Percentiles rank a stretch among this genome's conserved stretches.
Evolutionary conservation across 345 rosid species (phyloP).

Genomic region (Citropsis articulata): DNA sequence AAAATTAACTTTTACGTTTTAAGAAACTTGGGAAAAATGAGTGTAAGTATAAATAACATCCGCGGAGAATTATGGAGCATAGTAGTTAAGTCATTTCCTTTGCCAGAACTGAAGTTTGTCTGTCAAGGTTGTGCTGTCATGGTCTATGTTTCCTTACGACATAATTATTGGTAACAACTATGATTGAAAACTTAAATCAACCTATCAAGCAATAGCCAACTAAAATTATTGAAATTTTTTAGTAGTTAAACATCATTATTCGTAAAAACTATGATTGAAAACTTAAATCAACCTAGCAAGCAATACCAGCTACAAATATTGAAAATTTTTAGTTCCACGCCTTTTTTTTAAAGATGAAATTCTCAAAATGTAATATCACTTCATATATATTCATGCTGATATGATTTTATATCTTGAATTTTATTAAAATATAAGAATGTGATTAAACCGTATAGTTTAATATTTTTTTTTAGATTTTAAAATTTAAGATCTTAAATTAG

Average conservation of each 20-base stretch:
- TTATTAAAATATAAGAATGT: too few species aligned
- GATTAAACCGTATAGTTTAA: too few species aligned
- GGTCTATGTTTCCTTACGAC: not conserved
- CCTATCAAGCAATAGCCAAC: not conserved
- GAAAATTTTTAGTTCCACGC: too few species aligned
- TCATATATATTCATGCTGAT: too few species aligned
- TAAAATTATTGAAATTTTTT: too few species aligned
- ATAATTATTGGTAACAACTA: not conserved
- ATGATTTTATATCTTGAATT: too few species aligned
- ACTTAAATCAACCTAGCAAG: not conserved
- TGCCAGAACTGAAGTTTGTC: not conserved
- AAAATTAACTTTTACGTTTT: too few species aligned
- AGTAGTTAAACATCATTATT: not conserved
- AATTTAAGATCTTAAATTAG: too few species aligned
- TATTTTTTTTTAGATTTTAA: too few species aligned
- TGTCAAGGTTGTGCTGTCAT: not conserved
- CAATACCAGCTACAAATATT: not conserved
- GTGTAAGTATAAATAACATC: not conserved
- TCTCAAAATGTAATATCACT: too few species aligned
- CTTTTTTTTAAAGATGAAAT: too few species aligned
- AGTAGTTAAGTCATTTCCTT: not conserved
- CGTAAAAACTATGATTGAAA: not conserved
- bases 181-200: not conserved
- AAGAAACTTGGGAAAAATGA: not conserved
- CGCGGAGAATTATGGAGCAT: not conserved